Evolutionary conservation across 1,284 basidiomycete species (phyloP).

Genomic region (Mycosarcoma mackinlayi): DNA sequence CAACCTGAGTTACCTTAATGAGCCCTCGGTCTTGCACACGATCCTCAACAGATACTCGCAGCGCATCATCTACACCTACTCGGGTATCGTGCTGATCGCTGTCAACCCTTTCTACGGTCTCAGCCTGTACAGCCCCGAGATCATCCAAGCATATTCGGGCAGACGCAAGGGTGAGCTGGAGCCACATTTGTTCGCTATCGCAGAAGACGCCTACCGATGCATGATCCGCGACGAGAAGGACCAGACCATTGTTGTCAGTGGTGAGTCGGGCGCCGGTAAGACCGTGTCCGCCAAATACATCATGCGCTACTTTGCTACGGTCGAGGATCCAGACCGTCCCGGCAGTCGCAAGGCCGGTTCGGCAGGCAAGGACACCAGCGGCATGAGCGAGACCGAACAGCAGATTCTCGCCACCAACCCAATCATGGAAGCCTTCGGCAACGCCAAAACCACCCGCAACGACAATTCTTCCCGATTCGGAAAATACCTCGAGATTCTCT

Average conservation of each 20-base stretch:
- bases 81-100: constrained; percentile 95
- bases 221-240: constrained; percentile 95
- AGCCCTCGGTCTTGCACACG: constrained; percentile 93
- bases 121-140: constrained; percentile 82
- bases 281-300: constrained; percentile 99
- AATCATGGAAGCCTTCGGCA: constrained; percentile 98
- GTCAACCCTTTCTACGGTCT: constrained; percentile 94
- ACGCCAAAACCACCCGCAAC: constrained; percentile 98
- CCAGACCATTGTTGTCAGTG: constrained; percentile 98
- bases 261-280: constrained; percentile 99
- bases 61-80: constrained; percentile 98
- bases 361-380: constrained; percentile 74
- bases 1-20: constrained; percentile 96
- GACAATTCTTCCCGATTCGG: constrained; percentile 99
- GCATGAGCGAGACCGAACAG: constrained; percentile 91
- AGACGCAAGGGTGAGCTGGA: constrained; percentile 92
- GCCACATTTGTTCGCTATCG: constrained; percentile 98
- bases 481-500: constrained; percentile 99
- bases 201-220: constrained; percentile 97
- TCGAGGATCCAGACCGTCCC: constrained; percentile 80
- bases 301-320: constrained; percentile 98
- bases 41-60: constrained; percentile 96
- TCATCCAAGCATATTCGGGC: constrained; percentile 96
- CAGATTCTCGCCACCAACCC: constrained; percentile 99
- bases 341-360: constrained; percentile 52